Base-by-base conservation (phyloP, 208 protist species). In the Leishmania amazonensis region DNA sequence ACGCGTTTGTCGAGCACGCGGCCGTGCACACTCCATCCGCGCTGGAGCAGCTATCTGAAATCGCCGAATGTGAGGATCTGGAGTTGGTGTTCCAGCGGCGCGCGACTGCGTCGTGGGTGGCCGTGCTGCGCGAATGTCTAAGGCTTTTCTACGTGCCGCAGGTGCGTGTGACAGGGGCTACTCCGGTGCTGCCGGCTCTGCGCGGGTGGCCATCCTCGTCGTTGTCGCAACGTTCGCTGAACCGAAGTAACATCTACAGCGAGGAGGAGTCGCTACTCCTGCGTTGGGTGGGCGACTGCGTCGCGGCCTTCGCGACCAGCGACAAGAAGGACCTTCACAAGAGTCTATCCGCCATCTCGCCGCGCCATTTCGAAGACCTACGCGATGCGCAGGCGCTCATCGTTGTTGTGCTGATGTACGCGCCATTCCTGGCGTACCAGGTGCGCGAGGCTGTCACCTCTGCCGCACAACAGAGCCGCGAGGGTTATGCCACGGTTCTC, bases 191-290 rank as follows among this genome's bases (percentile, higher is more conserved):
- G 38, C 24, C 76, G 42, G 65, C 67, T 31, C 38, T 85, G 76
- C 73, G 21, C 11, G 74, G 35, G 31, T 67, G 85, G 49, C 70
- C 53, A 53, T 21, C 86, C 8, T 77, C 87, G 38, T 51, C 77
- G 51, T 62, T 58, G 28, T 81, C 88, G 45, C 51, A 71, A 11
- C 84, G 83, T 28, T 84, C 86, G 7, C 81, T 93, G 31, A 74
- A 64, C 38, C 81, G 81, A 45, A 97, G 93, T 84, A 97, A 98
- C 88, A 81, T 98, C 21, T 98, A 97, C 88, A 97, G 92, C 73
- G 45, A 88, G 21, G 81, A 94, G 57, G 97, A 99, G 85, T 83
- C 84, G 57, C 49, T 97, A 38, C 85, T 99, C 40, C 87, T 99
- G 58, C 83, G 87, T 28, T 99, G 97, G 96, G 81, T 80, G 71